These are phyloP conservation scores for Arthrobotrys sinensis DNA, from an alignment of 2,329 filamentous ascomycete genomes.

Conservation along the genomic window DNA sequence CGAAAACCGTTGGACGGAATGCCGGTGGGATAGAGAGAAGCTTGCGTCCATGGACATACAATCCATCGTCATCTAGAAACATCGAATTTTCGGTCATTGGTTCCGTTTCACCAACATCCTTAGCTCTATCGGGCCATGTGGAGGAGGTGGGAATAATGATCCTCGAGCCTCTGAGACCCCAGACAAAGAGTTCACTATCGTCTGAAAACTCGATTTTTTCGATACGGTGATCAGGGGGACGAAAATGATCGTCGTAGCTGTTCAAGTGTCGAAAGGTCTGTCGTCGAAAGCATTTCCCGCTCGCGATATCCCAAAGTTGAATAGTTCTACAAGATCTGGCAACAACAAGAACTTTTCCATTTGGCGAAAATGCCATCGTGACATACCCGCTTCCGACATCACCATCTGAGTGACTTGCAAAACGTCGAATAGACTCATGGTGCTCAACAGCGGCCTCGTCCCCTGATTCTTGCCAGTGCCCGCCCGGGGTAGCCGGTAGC, in stretches of 20 bases:
- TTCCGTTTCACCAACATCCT: background rate
- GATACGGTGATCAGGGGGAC: no score
- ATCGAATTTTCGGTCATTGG: background rate
- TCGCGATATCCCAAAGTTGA: background rate
- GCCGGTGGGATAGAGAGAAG: background rate
- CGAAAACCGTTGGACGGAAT: background rate
- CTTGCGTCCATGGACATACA: background rate
- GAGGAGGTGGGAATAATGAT: background rate
- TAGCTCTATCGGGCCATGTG: background rate
- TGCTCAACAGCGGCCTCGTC: background rate
- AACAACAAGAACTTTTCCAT: background rate
- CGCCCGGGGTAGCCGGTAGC: background rate
- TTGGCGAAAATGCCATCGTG: conserved; percentile 6
- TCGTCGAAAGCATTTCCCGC: background rate
- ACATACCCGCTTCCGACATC: background rate
- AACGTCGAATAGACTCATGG: no score
- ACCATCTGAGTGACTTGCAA: no score
- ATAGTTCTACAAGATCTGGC: background rate
- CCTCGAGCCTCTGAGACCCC: background rate
- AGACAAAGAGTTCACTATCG: background rate
- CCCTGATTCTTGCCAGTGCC: background rate
- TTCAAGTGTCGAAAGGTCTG: background rate
- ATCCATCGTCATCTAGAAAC: background rate
- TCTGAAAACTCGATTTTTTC: background rate
- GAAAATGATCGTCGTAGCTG: no score